phyloP scores from a whole-genome alignment of 768 basidiomycete species.

The Lactarius deliciosus region DNA sequence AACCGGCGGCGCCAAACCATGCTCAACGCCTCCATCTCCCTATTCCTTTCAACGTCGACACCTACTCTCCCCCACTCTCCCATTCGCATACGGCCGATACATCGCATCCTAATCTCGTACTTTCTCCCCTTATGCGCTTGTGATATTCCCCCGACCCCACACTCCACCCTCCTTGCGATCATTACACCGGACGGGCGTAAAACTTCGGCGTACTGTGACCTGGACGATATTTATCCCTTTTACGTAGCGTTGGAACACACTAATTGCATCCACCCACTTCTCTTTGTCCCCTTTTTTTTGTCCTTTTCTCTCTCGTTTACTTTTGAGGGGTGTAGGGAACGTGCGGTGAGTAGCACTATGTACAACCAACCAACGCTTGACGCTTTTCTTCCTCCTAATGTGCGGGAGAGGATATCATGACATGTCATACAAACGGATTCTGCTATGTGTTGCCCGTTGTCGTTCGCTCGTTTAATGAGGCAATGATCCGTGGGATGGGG shows the following conservation, averaged over 20 bases:
- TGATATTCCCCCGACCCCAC: conserved; percentile 5
- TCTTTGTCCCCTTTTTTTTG: neutral
- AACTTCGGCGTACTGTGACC: conserved; percentile 2
- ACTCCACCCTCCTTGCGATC: neutral
- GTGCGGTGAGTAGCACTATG: neutral
- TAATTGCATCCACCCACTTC: conserved; percentile 11
- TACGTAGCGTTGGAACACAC: conserved; percentile 13
- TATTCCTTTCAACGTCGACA: neutral
- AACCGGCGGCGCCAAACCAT: neutral
- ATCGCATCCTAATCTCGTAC: conserved; percentile 20
- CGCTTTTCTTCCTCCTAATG: neutral
- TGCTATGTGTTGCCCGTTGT: neutral
- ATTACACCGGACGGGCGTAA: conserved; percentile 8
- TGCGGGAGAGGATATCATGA: neutral
- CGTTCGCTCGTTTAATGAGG: neutral
- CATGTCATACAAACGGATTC: neutral
- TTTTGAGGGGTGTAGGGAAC: neutral
- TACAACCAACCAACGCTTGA: conserved; percentile 1
- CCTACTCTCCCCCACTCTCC: neutral
- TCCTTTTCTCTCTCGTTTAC: neutral
- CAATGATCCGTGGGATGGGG: neutral
- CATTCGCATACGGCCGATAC: conserved; percentile 7
- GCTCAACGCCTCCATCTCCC: neutral
- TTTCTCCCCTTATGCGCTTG: conserved; percentile 14
- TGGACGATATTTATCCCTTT: conserved; percentile 13